Evolutionary conservation across 106 monocot genomes (phyloP).

Genomic region (Chionographis japonica): DNA sequence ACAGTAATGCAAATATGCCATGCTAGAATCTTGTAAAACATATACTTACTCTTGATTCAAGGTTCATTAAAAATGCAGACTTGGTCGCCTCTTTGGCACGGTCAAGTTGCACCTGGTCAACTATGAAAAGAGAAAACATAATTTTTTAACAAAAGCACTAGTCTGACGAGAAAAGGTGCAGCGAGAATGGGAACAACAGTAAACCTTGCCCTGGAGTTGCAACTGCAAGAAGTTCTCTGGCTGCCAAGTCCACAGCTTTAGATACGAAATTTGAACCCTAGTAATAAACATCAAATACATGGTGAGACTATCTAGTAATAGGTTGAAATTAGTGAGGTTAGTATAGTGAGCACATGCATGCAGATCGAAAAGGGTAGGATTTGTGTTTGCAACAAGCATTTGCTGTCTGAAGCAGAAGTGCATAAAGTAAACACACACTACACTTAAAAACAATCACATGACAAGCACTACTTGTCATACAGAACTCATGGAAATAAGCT

Average conservation of each 20-base stretch:
- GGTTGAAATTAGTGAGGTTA: no score
- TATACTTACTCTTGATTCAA: slow-evolving; percentile 65
- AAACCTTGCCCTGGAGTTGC: slow-evolving; percentile 83
- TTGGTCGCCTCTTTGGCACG: slow-evolving; percentile 74
- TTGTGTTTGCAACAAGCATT: no score
- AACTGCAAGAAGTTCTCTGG: slow-evolving; percentile 60
- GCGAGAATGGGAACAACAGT: not conserved
- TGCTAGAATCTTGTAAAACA: no score
- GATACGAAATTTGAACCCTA: slow-evolving; percentile 58
- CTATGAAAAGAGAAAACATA: slow-evolving; percentile 21
- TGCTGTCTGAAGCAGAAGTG: no score
- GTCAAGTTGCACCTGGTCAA: slow-evolving; percentile 66
- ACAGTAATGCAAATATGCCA: not conserved
- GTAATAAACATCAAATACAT: not conserved
- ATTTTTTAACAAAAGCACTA: not conserved
- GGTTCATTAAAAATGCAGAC: slow-evolving; percentile 72
- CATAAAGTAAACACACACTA: no score
- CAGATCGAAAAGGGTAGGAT: no score
- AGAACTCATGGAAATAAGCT: no score
- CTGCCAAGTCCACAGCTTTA: slow-evolving; percentile 77
- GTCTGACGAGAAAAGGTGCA: not conserved
- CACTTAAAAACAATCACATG: no score
- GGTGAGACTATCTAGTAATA: not conserved
- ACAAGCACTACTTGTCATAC: no score
- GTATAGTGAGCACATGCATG: no score